Percentiles rank a stretch among this genome's conserved stretches.
These are phyloP conservation scores for Lasiosphaeriaceae sp. DNA, from an alignment of 495 filamentous ascomycete genomes.

Conservation along the genomic window DNA sequence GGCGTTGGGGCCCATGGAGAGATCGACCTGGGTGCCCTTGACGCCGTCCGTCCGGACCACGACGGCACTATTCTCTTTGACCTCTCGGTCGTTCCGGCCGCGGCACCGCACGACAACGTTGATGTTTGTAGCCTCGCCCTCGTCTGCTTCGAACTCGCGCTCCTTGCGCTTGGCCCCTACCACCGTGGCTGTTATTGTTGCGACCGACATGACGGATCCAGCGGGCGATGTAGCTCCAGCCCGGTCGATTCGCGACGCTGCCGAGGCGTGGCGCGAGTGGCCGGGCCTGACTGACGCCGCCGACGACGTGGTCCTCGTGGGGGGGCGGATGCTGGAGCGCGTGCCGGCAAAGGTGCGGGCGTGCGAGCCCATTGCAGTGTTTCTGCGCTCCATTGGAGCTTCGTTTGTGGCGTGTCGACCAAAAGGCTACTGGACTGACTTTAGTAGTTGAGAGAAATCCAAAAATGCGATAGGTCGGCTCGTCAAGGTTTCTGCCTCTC, in stretches of 20 bases:
- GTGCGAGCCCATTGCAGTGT: constrained; percentile 19
- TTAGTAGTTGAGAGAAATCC: background rate
- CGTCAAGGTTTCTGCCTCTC: no score
- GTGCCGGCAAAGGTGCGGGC: constrained; percentile 6
- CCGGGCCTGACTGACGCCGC: constrained; percentile 8
- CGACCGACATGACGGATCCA: constrained; percentile 55
- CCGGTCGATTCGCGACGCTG: constrained; percentile 34
- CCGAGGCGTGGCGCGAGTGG: constrained; percentile 14
- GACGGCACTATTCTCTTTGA: constrained; percentile 87
- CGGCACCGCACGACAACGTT: constrained; percentile 94
- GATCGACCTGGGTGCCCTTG: constrained; percentile 73
- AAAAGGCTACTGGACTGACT: background rate
- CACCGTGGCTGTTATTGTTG: constrained; percentile 39
- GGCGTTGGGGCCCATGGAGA: constrained; percentile 89
- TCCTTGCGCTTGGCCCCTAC: constrained; percentile 70
- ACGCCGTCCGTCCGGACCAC: constrained; percentile 83
- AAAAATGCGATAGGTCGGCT: background rate
- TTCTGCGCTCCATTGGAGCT: constrained; percentile 29
- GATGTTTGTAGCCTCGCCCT: constrained; percentile 86
- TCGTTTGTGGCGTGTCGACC: background rate
- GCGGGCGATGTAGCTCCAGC: constrained; percentile 59
- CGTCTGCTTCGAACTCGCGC: constrained; percentile 71
- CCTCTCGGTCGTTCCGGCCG: constrained; percentile 86
- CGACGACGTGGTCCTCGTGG: constrained; percentile 11
- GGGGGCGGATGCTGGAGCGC: constrained; percentile 30